Conservation (phyloP, 2,329 filamentous ascomycete species). For the Botrytis deweyae region DNA sequence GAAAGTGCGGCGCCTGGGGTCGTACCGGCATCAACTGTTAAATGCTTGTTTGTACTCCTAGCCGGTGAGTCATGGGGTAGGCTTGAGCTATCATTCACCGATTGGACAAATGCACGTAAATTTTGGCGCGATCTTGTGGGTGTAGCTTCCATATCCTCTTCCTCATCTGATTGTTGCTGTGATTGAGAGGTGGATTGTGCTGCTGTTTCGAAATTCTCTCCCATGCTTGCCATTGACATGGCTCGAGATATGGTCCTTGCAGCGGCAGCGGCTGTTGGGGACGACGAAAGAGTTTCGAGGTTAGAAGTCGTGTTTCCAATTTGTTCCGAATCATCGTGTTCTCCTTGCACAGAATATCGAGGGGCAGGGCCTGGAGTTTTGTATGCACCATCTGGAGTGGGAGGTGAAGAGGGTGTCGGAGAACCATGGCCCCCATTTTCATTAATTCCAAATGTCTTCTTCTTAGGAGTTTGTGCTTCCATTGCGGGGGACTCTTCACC, state of each 20-base stretch:
- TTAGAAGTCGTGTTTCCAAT: constrained; percentile 48
- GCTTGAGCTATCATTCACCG: constrained; percentile 30
- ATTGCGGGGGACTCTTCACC: constrained; percentile 12
- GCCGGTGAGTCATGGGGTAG: constrained; percentile 41
- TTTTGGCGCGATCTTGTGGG: constrained; percentile 29
- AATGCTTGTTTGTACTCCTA: constrained; percentile 33
- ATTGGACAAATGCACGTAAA: constrained; percentile 23
- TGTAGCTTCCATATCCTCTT: constrained; percentile 32
- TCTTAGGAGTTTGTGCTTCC: constrained; percentile 4
- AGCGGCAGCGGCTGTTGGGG: constrained; percentile 55
- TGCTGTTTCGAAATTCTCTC: constrained; percentile 23
- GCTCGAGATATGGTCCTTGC: constrained; percentile 54
- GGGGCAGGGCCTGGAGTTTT: constrained; percentile 31
- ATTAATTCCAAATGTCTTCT: not conserved
- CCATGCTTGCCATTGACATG: constrained; percentile 46
- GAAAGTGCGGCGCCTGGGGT: constrained; percentile 49
- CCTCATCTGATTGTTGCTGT: constrained; percentile 29
- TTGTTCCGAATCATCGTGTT: constrained; percentile 26
- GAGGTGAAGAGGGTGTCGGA: constrained; percentile 23
- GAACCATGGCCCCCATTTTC: constrained; percentile 22
- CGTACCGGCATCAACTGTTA: constrained; percentile 46
- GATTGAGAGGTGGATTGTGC: constrained; percentile 25
- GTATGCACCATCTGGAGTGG: constrained; percentile 35
- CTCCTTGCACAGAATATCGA: constrained; percentile 11
- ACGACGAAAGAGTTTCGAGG: constrained; percentile 56